Conservation (phyloP, 306 rosid species). For the Cicer judaicum region DNA sequence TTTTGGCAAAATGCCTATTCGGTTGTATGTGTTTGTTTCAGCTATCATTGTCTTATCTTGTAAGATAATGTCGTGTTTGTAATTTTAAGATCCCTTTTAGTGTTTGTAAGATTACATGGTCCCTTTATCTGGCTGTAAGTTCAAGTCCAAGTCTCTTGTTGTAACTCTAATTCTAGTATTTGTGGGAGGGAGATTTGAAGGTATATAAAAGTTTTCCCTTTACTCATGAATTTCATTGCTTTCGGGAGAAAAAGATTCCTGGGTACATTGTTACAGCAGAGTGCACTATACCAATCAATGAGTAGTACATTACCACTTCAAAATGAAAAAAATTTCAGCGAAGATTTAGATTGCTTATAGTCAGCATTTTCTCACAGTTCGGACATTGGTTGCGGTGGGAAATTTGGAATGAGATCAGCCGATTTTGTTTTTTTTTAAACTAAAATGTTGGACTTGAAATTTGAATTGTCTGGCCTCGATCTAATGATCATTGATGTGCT, state of each 20-base stretch:
- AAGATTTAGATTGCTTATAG: too few relatives aligned
- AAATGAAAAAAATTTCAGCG: neutral
- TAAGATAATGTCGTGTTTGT: conserved; percentile 50
- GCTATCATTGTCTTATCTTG: conserved; percentile 43
- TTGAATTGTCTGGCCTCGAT: too few relatives aligned
- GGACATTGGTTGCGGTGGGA: too few relatives aligned
- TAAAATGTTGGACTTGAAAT: too few relatives aligned
- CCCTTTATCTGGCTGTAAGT: conserved; percentile 3
- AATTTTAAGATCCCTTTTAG: conserved; percentile 40
- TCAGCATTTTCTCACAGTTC: too few relatives aligned
- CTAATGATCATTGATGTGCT: too few relatives aligned
- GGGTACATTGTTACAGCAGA: neutral
- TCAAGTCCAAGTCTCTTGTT: conserved; percentile 30
- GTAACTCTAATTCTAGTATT: conserved; percentile 26
- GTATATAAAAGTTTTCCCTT: conserved; percentile 9
- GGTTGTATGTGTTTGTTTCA: conserved; percentile 47
- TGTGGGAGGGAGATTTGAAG: conserved; percentile 31
- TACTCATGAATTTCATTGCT: conserved; percentile 10
- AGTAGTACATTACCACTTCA: neutral
- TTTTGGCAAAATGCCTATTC: conserved; percentile 36
- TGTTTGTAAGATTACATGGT: conserved; percentile 40
- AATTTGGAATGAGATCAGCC: too few relatives aligned
- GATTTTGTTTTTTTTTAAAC: too few relatives aligned
- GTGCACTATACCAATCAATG: conserved; percentile 16
- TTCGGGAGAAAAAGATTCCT: neutral